phyloP scores from a whole-genome alignment of 192 early-diverging fungal genomes.

The Entomortierella lignicola region DNA sequence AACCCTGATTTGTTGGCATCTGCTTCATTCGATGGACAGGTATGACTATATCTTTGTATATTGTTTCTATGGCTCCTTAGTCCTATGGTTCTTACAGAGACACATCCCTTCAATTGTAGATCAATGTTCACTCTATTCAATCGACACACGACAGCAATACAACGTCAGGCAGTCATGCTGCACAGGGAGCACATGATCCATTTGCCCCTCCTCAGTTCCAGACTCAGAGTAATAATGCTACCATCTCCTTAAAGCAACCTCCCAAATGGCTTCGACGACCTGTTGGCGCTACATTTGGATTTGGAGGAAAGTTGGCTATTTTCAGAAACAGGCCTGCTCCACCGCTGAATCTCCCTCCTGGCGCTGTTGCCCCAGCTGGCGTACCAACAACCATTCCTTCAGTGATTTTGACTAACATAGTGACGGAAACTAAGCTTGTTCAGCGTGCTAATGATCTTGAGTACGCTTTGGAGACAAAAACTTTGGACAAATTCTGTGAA shows the following conservation, averaged over 20 bases:
- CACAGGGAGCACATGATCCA: slow-evolving; percentile 71
- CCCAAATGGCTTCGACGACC: slow-evolving; percentile 97
- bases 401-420: slow-evolving; percentile 74
- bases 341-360: slow-evolving; percentile 53
- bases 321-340: slow-evolving; percentile 72
- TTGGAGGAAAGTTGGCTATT: slow-evolving; percentile 88
- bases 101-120: slow-evolving; percentile 34
- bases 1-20: slow-evolving; percentile 93
- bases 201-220: slow-evolving; percentile 69
- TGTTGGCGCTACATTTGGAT: slow-evolving; percentile 87
- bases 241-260: slow-evolving; percentile 80
- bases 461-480: slow-evolving; percentile 66
- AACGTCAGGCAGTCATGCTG: slow-evolving; percentile 6
- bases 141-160: slow-evolving; percentile 55
- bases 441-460: slow-evolving; percentile 80
- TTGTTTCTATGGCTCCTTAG: neutral
- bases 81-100: neutral
- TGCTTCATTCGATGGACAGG: slow-evolving; percentile 94
- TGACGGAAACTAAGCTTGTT: slow-evolving; percentile 80
- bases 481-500: slow-evolving; percentile 56
- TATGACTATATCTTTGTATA: slow-evolving; percentile 13
- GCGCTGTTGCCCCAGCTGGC: slow-evolving; percentile 41
- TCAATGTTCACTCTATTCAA: slow-evolving; percentile 87
- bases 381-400: slow-evolving; percentile 41
- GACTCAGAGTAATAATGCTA: slow-evolving; percentile 40